Percentiles rank a stretch among this genome's conserved stretches.
phyloP scores from a whole-genome alignment of 2,329 filamentous ascomycete species.

The Neoascochyta sp. region DNA sequence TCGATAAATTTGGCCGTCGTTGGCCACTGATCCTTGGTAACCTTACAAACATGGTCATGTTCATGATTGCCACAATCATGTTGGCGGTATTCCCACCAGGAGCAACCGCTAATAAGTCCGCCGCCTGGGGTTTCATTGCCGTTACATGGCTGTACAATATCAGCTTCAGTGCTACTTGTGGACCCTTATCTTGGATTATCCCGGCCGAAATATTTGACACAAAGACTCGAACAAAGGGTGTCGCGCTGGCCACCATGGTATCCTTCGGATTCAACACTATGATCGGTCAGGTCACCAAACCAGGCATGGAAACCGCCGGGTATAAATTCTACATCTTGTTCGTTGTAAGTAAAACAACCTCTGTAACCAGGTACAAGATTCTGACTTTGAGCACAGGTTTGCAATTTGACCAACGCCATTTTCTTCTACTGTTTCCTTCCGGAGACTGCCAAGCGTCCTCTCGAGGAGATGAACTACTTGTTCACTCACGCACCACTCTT shows the following conservation, averaged over 20 bases:
- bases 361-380: background rate
- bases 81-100: conserved; percentile 61
- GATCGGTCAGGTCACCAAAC: conserved; percentile 66
- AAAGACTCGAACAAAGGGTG: conserved; percentile 68
- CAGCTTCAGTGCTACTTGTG: conserved; percentile 67
- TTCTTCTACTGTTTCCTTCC: conserved; percentile 67
- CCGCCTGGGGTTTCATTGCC: conserved; percentile 71
- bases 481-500: conserved; percentile 64
- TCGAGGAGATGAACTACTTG: conserved; percentile 66
- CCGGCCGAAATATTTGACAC: conserved; percentile 75
- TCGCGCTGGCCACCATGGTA: conserved; percentile 69
- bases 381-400: conserved; percentile 43
- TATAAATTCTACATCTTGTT: conserved; percentile 61
- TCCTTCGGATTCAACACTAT: conserved; percentile 74
- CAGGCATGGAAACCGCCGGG: conserved; percentile 54
- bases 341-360: conserved; percentile 39
- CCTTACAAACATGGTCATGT: conserved; percentile 65
- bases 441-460: conserved; percentile 60
- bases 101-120: conserved; percentile 49
- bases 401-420: conserved; percentile 64
- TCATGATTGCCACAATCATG: conserved; percentile 62
- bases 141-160: conserved; percentile 80
- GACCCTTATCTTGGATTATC: conserved; percentile 63
- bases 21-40: conserved; percentile 71
- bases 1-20: conserved; percentile 68